Conservation (phyloP, 139 green algal species). For the Micractinium conductrix region DNA sequence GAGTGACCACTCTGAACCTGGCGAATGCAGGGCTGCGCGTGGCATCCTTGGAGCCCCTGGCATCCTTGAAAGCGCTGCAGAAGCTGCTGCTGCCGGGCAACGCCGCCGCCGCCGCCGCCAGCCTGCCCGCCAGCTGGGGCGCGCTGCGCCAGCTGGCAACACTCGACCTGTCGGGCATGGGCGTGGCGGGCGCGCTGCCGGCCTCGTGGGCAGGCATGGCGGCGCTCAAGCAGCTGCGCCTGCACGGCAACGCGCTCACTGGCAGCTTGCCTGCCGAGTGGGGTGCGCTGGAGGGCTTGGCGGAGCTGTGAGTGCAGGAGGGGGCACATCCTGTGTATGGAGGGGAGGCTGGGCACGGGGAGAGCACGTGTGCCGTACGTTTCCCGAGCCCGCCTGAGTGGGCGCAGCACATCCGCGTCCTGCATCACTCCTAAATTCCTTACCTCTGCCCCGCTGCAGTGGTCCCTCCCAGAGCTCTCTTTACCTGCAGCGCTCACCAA, state of each 20-base stretch:
- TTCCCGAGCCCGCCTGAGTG: neutral
- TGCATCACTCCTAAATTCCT: neutral
- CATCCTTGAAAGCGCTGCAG: neutral
- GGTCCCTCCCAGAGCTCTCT: too few species aligned
- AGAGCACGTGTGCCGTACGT: too few species aligned
- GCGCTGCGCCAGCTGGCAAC: slow-evolving; percentile 33
- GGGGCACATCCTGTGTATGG: too few species aligned
- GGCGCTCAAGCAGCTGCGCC: slow-evolving; percentile 27
- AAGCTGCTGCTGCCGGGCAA: slow-evolving; percentile 23
- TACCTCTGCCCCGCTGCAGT: too few species aligned
- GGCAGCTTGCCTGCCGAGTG: slow-evolving; percentile 9
- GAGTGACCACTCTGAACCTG: neutral
- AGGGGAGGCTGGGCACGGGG: neutral
- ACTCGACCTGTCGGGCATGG: slow-evolving; percentile 56
- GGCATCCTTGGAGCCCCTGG: neutral
- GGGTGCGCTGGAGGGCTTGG: neutral
- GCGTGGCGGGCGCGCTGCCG: slow-evolving; percentile 40
- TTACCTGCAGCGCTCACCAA: too few species aligned
- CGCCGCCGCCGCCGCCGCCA: slow-evolving; percentile 16
- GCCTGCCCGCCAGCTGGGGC: slow-evolving; percentile 12
- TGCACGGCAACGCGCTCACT: slow-evolving; percentile 34
- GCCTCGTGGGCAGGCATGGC: neutral
- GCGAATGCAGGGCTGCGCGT: slow-evolving; percentile 3
- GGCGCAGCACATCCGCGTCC: neutral
- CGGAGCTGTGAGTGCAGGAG: slow-evolving; percentile 30